Conservation (phyloP, 257 asterid genomes). For the Solanum paucissectum region DNA sequence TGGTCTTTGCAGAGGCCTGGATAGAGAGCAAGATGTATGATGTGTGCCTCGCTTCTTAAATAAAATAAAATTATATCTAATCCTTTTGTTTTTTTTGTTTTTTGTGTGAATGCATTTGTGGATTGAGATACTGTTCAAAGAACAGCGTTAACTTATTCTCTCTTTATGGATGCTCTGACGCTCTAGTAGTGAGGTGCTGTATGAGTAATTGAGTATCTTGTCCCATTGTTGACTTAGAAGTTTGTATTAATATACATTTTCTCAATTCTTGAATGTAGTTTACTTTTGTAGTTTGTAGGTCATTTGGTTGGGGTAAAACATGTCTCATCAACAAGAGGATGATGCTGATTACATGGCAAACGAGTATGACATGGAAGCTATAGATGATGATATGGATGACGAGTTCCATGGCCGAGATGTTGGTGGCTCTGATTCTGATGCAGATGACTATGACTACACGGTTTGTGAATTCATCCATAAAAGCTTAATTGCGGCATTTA, state of each 20-base stretch:
- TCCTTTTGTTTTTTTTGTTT: not conserved
- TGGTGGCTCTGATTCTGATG: constrained; percentile 76
- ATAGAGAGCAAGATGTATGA: not conserved
- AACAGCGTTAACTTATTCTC: not conserved
- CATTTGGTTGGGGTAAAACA: constrained; percentile 19
- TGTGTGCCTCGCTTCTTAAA: not conserved
- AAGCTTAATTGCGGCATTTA: not conserved
- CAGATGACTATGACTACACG: constrained; percentile 56
- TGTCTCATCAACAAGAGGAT: constrained; percentile 47
- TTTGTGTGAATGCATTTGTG: not conserved
- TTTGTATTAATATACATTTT: not conserved
- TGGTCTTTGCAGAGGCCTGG: not conserved
- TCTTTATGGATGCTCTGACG: not conserved
- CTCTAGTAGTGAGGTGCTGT: not conserved
- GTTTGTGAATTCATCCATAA: constrained; percentile 21
- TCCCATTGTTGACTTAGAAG: not conserved
- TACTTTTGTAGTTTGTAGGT: not conserved
- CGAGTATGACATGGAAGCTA: constrained; percentile 76
- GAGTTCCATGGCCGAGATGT: constrained; percentile 45
- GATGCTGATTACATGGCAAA: constrained; percentile 73
- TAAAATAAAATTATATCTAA: not conserved
- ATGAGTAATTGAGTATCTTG: not conserved
- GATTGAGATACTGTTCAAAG: not conserved
- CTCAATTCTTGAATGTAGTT: not conserved
- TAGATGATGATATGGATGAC: constrained; percentile 52